Percentiles rank a stretch among this genome's conserved stretches.
Evolutionary conservation across 306 rosid genomes (phyloP).

Genomic region (Cyamopsis tetragonoloba): DNA sequence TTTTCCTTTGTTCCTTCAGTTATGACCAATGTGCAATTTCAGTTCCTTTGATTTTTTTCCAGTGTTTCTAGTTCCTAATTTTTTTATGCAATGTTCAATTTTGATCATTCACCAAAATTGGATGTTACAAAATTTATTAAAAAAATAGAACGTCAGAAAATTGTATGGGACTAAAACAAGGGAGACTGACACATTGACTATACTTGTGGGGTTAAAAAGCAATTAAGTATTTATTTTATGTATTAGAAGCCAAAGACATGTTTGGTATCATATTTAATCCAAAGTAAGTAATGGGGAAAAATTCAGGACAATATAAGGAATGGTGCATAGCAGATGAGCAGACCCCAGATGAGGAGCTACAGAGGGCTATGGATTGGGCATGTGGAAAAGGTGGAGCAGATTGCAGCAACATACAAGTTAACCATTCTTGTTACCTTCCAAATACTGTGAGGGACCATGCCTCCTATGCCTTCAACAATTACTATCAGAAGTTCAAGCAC

Average conservation of each 20-base stretch:
- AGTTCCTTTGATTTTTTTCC: too few species aligned
- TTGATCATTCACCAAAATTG: too few species aligned
- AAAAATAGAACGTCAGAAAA: too few species aligned
- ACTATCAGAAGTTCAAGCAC: conserved; percentile 65
- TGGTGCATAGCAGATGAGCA: conserved; percentile 90
- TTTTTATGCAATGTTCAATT: too few species aligned
- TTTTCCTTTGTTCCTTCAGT: too few species aligned
- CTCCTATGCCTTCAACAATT: conserved; percentile 64
- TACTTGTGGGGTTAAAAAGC: too few species aligned
- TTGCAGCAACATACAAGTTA: conserved; percentile 49
- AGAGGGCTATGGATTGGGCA: conserved; percentile 73
- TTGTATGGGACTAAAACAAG: too few species aligned
- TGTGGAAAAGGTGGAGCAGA: conserved; percentile 64
- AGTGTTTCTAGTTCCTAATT: too few species aligned
- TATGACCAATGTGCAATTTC: too few species aligned
- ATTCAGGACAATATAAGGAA: conserved; percentile 51
- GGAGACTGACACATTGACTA: too few species aligned
- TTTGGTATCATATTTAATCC: neutral
- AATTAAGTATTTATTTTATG: neutral
- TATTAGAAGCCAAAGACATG: neutral
- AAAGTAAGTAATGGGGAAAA: conserved; percentile 22
- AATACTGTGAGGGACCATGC: conserved; percentile 64
- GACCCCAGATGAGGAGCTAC: conserved; percentile 57
- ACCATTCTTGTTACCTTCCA: conserved; percentile 56
- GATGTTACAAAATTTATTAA: too few species aligned